These are phyloP conservation scores for Gyrodon lividus DNA, from an alignment of 768 basidiomycete genomes.

Conservation along the genomic window DNA sequence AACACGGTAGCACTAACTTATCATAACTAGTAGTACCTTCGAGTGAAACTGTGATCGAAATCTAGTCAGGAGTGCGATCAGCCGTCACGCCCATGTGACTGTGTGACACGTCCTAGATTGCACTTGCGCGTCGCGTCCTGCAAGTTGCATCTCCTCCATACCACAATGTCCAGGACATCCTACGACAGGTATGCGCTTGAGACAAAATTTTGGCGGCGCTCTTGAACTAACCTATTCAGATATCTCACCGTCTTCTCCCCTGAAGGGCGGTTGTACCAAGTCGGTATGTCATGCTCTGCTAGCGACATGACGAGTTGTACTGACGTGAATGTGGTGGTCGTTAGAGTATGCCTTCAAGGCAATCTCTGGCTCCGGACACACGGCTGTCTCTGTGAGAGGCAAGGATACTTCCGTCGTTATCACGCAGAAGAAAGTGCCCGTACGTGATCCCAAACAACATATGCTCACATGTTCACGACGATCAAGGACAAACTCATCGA, in stretches of 20 bases:
- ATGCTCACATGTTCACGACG: background rate
- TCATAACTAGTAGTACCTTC: background rate
- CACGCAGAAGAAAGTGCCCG: conserved; percentile 98
- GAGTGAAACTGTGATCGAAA: no score
- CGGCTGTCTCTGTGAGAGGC: conserved; percentile 88
- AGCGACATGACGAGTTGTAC: background rate
- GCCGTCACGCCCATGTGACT: conserved; percentile 18
- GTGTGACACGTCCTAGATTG: conserved; percentile 36
- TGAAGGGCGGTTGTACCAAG: conserved; percentile 97
- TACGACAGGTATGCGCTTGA: conserved; percentile 70
- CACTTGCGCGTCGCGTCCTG: conserved; percentile 62
- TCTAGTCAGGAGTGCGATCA: background rate
- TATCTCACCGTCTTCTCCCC: conserved; percentile 97
- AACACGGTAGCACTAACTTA: no score
- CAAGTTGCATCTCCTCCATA: conserved; percentile 18
- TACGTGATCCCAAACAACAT: conserved; percentile 41
- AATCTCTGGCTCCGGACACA: conserved; percentile 95
- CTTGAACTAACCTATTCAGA: conserved; percentile 37
- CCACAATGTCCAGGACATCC: conserved; percentile 85
- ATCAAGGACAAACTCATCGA: conserved; percentile 94
- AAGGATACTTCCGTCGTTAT: conserved; percentile 95
- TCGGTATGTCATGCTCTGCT: conserved; percentile 57
- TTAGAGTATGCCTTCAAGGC: conserved; percentile 99
- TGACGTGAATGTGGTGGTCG: conserved; percentile 12
- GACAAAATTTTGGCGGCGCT: background rate